A percentile compares a stretch with the other conserved stretches of the same genome.
Evolutionary conservation across 163 green algal genomes (phyloP).

Genomic region (Botryococcus braunii): DNA sequence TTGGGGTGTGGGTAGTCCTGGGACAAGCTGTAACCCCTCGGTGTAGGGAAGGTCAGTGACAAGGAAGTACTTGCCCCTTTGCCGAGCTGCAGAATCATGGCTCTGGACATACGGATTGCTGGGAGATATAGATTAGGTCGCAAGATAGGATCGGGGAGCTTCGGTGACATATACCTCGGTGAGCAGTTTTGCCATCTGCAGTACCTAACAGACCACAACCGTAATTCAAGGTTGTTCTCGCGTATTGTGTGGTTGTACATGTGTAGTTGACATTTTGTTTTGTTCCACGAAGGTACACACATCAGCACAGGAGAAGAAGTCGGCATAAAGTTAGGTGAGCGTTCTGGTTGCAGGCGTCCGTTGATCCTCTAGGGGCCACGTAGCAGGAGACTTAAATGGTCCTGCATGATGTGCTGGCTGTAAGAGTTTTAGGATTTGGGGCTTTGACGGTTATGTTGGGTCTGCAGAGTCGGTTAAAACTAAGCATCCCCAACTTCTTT

Average conservation of each 20-base stretch:
- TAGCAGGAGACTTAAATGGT: background rate
- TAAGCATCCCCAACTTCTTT: constrained; percentile 95
- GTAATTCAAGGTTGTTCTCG: background rate
- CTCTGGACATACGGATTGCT: constrained; percentile 28
- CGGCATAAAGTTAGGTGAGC: constrained; percentile 86
- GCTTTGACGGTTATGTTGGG: background rate
- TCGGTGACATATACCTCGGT: constrained; percentile 96
- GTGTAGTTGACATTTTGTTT: background rate
- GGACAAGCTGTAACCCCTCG: too few relatives aligned
- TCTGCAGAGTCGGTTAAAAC: constrained; percentile 76
- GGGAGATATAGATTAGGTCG: constrained; percentile 81
- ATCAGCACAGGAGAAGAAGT: constrained; percentile 91
- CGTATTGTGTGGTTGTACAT: background rate
- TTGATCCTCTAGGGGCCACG: background rate
- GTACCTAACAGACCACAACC: background rate
- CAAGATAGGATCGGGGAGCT: constrained; percentile 90
- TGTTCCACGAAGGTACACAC: constrained; percentile 67
- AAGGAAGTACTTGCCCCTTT: too few relatives aligned
- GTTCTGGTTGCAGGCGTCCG: background rate
- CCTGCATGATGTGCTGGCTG: background rate
- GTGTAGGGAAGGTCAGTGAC: too few relatives aligned
- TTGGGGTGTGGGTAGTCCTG: too few relatives aligned
- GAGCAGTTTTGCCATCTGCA: constrained; percentile 7
- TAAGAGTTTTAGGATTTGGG: background rate
- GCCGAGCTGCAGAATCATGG: too few relatives aligned